Evolutionary conservation across 179 eudicot species (phyloP).

Genomic region (Nepenthes alata): DNA sequence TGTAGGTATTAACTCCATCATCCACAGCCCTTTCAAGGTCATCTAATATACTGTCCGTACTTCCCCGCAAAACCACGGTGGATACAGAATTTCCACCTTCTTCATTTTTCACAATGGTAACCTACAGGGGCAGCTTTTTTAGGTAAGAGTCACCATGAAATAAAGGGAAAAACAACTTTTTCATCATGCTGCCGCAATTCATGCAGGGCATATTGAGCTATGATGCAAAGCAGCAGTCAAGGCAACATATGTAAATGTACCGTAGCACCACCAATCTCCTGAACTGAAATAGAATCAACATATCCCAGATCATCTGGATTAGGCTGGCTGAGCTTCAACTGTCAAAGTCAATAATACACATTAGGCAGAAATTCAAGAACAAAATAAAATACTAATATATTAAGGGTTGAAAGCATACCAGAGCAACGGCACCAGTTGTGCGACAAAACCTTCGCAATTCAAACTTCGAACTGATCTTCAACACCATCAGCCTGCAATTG

Average conservation of each 20-base stretch:
- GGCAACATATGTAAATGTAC: constrained; percentile 23
- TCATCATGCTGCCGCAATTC: too few species aligned
- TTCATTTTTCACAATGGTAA: constrained; percentile 87
- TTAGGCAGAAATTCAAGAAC: background rate
- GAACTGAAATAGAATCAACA: constrained; percentile 75
- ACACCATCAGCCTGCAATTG: constrained; percentile 68
- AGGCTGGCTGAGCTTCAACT: constrained; percentile 89
- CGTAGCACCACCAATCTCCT: constrained; percentile 85
- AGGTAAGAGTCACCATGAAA: too few species aligned
- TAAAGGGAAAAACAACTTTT: too few species aligned
- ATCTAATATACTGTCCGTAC: constrained; percentile 95
- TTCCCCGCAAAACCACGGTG: constrained; percentile 79
- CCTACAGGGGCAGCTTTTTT: constrained; percentile 27
- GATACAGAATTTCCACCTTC: constrained; percentile 84
- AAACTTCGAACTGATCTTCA: constrained; percentile 87
- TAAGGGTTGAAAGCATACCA: constrained; percentile 23
- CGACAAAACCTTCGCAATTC: constrained; percentile 91
- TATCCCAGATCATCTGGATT: constrained; percentile 79
- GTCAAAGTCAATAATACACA: constrained; percentile 16
- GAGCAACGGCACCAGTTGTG: constrained; percentile 84
- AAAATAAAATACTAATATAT: background rate
- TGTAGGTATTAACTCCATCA: constrained; percentile 93
- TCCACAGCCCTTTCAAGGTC: constrained; percentile 98
- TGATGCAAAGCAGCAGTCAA: background rate
- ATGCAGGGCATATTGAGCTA: too few species aligned